Evolutionary conservation across 352 stramenopile species (phyloP).

Genomic region (Globisporangium recalcitrans): DNA sequence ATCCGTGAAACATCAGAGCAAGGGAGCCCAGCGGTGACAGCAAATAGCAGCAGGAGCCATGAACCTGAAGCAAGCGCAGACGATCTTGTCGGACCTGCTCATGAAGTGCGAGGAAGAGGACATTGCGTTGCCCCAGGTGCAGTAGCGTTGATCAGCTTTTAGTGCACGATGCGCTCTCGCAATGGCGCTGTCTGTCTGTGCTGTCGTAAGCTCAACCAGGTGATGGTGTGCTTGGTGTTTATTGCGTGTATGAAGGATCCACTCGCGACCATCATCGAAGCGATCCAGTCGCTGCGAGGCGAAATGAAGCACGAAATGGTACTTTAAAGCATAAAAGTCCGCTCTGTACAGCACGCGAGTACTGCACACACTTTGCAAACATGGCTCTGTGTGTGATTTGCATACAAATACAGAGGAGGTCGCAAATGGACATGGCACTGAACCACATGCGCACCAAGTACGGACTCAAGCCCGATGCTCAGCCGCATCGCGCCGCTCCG

Average conservation of each 20-base stretch:
- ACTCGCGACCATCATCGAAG: slow-evolving; percentile 36
- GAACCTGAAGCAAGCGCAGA: slow-evolving; percentile 48
- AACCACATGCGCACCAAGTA: slow-evolving; percentile 33
- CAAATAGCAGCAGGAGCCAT: slow-evolving; percentile 23
- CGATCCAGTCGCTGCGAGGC: slow-evolving; percentile 29
- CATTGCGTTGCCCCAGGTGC: slow-evolving; percentile 38
- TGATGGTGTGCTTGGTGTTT: neutral
- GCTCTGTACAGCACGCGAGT: too few relatives aligned
- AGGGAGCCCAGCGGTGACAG: too few relatives aligned
- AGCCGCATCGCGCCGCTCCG: neutral
- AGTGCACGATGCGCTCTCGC: neutral
- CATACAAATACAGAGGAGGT: slow-evolving; percentile 13
- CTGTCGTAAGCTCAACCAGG: neutral
- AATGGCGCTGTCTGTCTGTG: neutral
- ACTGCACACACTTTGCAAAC: too few relatives aligned
- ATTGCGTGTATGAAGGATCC: slow-evolving; percentile 23
- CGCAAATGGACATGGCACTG: slow-evolving; percentile 42
- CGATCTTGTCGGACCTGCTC: slow-evolving; percentile 53
- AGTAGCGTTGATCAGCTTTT: neutral
- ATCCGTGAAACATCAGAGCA: neutral
- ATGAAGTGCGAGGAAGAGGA: slow-evolving; percentile 55
- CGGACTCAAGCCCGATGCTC: slow-evolving; percentile 5
- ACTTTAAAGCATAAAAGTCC: too few relatives aligned
- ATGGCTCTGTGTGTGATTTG: neutral
- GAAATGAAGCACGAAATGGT: slow-evolving; percentile 41